These are phyloP conservation scores for Penicillium sclerotigenum DNA, from an alignment of 2,329 filamentous ascomycete species.

Conservation along the genomic window DNA sequence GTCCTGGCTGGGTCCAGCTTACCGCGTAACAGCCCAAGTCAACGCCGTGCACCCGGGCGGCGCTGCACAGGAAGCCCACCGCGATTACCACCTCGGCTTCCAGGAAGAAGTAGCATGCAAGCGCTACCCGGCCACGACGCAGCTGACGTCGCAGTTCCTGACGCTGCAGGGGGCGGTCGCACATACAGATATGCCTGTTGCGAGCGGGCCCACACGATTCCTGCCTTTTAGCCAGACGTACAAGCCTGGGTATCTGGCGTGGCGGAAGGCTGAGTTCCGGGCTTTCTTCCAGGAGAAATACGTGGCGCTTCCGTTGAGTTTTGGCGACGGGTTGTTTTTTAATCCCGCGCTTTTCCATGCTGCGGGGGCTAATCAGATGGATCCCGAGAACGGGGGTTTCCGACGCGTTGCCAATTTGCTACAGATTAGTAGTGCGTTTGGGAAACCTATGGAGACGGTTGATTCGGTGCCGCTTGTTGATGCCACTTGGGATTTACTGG, in stretches of 20 bases:
- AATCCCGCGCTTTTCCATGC: conserved; percentile 63
- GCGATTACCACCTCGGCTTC: conserved; percentile 65
- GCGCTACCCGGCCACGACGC: conserved; percentile 52
- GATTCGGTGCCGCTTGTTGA: conserved; percentile 53
- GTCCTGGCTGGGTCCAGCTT: conserved; percentile 59
- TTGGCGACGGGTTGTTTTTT: conserved; percentile 63
- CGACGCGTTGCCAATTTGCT: conserved; percentile 59
- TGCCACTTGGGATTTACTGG: conserved; percentile 53
- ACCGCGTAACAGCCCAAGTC: conserved; percentile 60
- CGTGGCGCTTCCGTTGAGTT: conserved; percentile 51
- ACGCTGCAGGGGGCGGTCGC: conserved; percentile 64
- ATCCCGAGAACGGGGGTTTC: conserved; percentile 31
- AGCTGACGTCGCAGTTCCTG: conserved; percentile 55
- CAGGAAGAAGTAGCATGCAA: conserved; percentile 50
- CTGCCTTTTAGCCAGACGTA: conserved; percentile 61
- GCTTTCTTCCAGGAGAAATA: conserved; percentile 54
- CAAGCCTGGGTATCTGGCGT: conserved; percentile 57
- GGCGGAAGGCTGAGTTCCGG: conserved; percentile 52
- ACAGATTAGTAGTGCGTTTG: conserved; percentile 61
- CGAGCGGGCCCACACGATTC: conserved; percentile 59
- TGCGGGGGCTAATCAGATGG: conserved; percentile 55
- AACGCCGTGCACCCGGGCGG: conserved; percentile 62
- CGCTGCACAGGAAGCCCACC: conserved; percentile 55
- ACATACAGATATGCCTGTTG: conserved; percentile 58
- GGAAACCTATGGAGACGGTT: conserved; percentile 62